These are phyloP conservation scores for Hypoxylon trugodes DNA, from an alignment of 495 filamentous ascomycete genomes.

Conservation along the genomic window DNA sequence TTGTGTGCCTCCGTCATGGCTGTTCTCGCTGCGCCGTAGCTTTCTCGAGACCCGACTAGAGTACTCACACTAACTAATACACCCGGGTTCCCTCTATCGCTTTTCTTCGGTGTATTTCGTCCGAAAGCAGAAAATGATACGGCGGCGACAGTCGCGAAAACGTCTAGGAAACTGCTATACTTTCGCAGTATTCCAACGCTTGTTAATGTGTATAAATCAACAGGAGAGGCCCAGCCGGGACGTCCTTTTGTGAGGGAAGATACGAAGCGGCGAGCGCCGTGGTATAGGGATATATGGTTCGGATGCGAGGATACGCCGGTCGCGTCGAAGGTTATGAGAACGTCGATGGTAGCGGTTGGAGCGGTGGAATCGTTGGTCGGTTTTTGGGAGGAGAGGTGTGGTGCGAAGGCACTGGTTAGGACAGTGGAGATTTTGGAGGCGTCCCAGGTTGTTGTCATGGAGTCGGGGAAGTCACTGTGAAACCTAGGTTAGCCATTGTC, in stretches of 20 bases:
- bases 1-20: conserved; percentile 89
- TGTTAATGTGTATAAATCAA: conserved; percentile 83
- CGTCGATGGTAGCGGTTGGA: conserved; percentile 73
- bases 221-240: conserved; percentile 72
- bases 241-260: conserved; percentile 67
- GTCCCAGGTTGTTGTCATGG: conserved; percentile 81
- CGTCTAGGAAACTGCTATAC: conserved; percentile 80
- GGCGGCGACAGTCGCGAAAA: conserved; percentile 73
- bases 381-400: conserved; percentile 53
- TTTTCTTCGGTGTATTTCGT: no score
- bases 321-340: conserved; percentile 87
- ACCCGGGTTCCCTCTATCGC: conserved; percentile 55
- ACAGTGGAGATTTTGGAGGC: conserved; percentile 71
- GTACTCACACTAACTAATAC: conserved; percentile 76
- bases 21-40: conserved; percentile 68
- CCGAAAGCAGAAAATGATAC: no score
- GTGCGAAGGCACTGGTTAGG: conserved; percentile 73
- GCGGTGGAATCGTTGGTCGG: conserved; percentile 40
- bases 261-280: conserved; percentile 79
- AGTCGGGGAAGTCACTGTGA: conserved; percentile 77
- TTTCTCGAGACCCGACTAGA: conserved; percentile 56
- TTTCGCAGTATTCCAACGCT: conserved; percentile 76
- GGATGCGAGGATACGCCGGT: conserved; percentile 83
- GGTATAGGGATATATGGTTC: conserved; percentile 88
- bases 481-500: not conserved